These are phyloP conservation scores for Aspergillus pseudotamarii DNA, from an alignment of 2,329 filamentous ascomycete genomes.

Conservation along the genomic window DNA sequence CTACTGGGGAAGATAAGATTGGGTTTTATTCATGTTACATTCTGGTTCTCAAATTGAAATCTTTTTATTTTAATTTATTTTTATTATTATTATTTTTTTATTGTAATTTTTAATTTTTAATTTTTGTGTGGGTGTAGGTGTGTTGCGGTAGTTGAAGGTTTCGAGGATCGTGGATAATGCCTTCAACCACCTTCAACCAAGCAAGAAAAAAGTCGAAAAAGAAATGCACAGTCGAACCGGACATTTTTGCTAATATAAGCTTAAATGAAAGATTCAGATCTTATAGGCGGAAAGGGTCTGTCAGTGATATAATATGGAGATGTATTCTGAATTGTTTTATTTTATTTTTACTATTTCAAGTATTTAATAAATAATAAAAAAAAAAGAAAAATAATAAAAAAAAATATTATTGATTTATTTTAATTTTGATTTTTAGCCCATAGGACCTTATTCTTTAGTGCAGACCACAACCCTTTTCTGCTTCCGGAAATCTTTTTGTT, in stretches of 20 bases:
- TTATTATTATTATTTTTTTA: background rate
- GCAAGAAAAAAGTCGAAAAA: background rate
- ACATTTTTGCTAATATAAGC: background rate
- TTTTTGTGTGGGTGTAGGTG: background rate
- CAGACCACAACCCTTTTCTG: constrained; percentile 16
- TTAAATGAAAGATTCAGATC: background rate
- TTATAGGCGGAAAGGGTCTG: background rate
- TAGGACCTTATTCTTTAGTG: constrained; percentile 27
- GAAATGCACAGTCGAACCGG: background rate
- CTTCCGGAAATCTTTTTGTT: background rate
- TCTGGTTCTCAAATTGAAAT: background rate
- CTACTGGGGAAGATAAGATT: constrained; percentile 10
- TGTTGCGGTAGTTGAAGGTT: background rate
- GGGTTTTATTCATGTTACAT: constrained; percentile 9
- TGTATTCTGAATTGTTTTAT: background rate
- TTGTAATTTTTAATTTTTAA: no score
- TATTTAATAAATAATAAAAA: background rate
- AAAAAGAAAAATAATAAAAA: background rate
- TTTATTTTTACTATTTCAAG: background rate
- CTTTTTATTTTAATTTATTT: constrained; percentile 8
- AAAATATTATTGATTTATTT: background rate
- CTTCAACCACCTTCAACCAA: background rate
- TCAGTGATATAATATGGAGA: background rate
- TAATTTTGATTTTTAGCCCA: constrained; percentile 17
- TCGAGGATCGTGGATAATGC: background rate